phyloP scores from a whole-genome alignment of 2,329 filamentous ascomycete genomes.

The Cladosporium austrohemisphaericum region DNA sequence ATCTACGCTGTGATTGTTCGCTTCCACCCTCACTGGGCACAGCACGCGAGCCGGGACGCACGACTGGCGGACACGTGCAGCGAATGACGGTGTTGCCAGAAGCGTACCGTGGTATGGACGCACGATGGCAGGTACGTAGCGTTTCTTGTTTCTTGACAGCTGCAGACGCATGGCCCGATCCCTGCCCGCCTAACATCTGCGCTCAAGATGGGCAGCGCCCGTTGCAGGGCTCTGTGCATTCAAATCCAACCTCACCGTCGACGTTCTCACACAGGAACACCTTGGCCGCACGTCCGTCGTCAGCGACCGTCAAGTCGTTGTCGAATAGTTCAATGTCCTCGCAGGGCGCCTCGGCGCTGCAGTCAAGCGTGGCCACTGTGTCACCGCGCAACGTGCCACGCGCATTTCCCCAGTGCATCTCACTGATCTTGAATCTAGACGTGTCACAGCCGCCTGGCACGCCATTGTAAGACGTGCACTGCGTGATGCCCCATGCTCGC shows the following conservation, averaged over 20 bases:
- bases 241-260: conserved; percentile 11
- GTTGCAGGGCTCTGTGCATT: conserved; percentile 14
- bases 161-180: conserved; percentile 8
- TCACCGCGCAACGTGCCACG: conserved; percentile 27
- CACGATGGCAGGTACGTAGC: conserved; percentile 5
- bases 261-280: conserved; percentile 16
- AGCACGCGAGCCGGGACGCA: conserved; percentile 3
- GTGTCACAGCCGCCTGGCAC: conserved; percentile 27
- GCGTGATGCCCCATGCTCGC: conserved; percentile 27
- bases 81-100: background rate
- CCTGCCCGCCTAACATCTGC: conserved; percentile 1
- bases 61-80: background rate
- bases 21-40: background rate
- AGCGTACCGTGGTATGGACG: conserved; percentile 1
- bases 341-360: conserved; percentile 28
- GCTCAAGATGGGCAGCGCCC: conserved; percentile 9
- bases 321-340: conserved; percentile 18
- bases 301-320: conserved; percentile 16
- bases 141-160: conserved; percentile 5
- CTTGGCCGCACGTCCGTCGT: conserved; percentile 12
- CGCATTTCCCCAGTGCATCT: conserved; percentile 31
- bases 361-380: conserved; percentile 27
- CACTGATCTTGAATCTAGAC: conserved; percentile 38
- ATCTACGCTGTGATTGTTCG: background rate
- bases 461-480: conserved; percentile 29